Percentiles rank a stretch among this genome's conserved stretches.
Evolutionary conservation across 2,329 filamentous ascomycete species (phyloP).

Genomic region (Laburnicola sp.): DNA sequence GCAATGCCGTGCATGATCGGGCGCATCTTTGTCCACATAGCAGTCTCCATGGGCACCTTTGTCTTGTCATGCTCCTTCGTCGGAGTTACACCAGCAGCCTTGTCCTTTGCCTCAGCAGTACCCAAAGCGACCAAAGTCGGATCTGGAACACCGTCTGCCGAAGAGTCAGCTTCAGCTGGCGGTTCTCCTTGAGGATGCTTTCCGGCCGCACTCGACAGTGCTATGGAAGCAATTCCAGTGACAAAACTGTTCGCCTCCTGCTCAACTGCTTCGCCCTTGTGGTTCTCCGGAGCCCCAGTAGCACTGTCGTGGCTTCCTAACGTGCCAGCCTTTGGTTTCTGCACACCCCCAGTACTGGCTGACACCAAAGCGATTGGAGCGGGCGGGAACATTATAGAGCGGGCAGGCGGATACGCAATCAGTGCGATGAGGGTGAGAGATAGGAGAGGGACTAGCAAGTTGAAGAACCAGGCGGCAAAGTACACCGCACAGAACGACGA

Average conservation of each 20-base stretch:
- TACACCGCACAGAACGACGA: constrained; percentile 65
- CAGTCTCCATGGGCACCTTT: constrained; percentile 74
- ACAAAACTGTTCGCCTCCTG: constrained; percentile 82
- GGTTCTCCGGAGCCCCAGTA: constrained; percentile 80
- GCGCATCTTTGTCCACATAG: constrained; percentile 75
- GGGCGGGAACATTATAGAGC: constrained; percentile 71
- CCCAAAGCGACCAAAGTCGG: constrained; percentile 59
- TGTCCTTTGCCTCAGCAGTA: constrained; percentile 59
- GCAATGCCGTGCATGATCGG: constrained; percentile 69
- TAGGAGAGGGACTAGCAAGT: constrained; percentile 68
- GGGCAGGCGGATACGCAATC: constrained; percentile 65
- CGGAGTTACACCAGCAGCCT: constrained; percentile 56
- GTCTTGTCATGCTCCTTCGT: constrained; percentile 69
- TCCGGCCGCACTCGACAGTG: constrained; percentile 73
- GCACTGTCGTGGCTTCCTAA: constrained; percentile 75
- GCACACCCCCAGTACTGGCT: constrained; percentile 69
- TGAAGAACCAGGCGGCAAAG: constrained; percentile 69
- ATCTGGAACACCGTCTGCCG: constrained; percentile 62
- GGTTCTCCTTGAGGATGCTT: constrained; percentile 72
- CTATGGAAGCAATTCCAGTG: constrained; percentile 70
- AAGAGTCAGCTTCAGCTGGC: constrained; percentile 42
- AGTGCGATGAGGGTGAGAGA: constrained; percentile 64
- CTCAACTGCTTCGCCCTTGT: constrained; percentile 82
- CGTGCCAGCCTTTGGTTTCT: constrained; percentile 76
- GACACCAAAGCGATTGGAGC: constrained; percentile 75